phyloP scores from a whole-genome alignment of 1,284 basidiomycete genomes.

The Porogramme epimiltina region DNA sequence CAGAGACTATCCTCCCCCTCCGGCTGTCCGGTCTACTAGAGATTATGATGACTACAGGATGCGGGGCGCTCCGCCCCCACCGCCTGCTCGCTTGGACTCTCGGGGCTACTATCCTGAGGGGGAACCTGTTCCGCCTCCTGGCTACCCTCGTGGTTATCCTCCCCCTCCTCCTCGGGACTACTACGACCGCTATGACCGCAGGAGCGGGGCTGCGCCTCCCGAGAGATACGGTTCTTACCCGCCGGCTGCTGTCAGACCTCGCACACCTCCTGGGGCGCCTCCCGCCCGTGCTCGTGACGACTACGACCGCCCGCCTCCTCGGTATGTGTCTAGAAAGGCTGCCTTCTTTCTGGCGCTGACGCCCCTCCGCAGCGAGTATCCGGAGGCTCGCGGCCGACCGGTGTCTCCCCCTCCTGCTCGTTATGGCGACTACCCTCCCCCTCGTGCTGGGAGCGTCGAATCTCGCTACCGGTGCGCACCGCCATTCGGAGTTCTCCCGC shows the following conservation, averaged over 20 bases:
- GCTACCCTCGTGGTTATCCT: constrained; percentile 44
- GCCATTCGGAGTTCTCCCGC: neutral
- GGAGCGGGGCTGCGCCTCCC: constrained; percentile 42
- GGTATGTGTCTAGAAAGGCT: constrained; percentile 43
- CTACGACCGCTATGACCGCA: constrained; percentile 64
- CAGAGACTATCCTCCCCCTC: constrained; percentile 58
- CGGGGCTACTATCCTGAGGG: constrained; percentile 41
- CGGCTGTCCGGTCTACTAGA: constrained; percentile 47
- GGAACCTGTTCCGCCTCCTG: constrained; percentile 33
- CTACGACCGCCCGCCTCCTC: constrained; percentile 45
- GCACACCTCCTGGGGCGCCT: constrained; percentile 47
- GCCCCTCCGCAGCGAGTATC: constrained; percentile 45
- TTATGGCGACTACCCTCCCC: constrained; percentile 56
- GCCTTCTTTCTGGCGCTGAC: no score
- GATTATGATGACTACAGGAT: constrained; percentile 69
- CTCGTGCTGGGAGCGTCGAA: constrained; percentile 42
- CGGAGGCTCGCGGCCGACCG: constrained; percentile 57
- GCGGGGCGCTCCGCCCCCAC: constrained; percentile 43
- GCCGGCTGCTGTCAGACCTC: constrained; percentile 39
- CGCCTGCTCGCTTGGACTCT: constrained; percentile 43
- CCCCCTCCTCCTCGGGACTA: constrained; percentile 49
- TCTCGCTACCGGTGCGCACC: constrained; percentile 55
- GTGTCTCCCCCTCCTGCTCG: constrained; percentile 44
- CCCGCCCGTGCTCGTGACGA: constrained; percentile 46
- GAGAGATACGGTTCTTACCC: constrained; percentile 42